Base-by-base conservation (phyloP, 139 green algal species). In the Eudorina sp. region DNA sequence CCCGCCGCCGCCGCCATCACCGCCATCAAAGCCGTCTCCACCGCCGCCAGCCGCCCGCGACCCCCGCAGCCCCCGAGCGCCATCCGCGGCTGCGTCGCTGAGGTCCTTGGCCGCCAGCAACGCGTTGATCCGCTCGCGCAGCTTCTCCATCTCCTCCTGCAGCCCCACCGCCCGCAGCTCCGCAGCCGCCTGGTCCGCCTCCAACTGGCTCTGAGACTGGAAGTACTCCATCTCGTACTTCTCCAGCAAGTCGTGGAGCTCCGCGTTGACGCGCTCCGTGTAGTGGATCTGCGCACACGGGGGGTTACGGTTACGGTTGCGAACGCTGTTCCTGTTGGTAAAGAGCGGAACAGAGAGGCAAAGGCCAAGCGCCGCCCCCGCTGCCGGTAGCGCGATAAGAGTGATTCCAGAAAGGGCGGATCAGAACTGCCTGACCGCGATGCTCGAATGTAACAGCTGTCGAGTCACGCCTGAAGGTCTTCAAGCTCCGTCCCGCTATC, bases 161-260 rank as follows among this genome's bases (percentile, higher is more conserved):
- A 91, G 68, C 53, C 31, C 53, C 60, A 75, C 77, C 11, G 83
- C 81, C 34, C 86, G 81, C 53, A 36, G 34, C 36, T 84, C 70
- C 14, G 93, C 70, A 41, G 90, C 84, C 40, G 83, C 48, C 34
- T 90, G 93, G 46, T 96, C 94, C 29, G 68, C 86, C 88, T 92
- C 88, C 66, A 95, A 74, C 25, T 64, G 53, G 48, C 86, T 78
- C 89, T 94, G 84, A 41, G 83, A 36, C 64, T 88, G 51, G 72
- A 90, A 90, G 86, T 92, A 92, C 85, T 93, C 90, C 19, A 60
- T 62, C 88, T 94, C 92, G 76, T 93, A 91, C 82, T 91, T 90
- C 66, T 93, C 88, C 85, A 97, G 83, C 48, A 94, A 87, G 66
- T 93, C 92, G 89, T 94, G 92, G 75, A 96, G 93, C 91, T 94